These are phyloP conservation scores for Anthostomella pinea DNA, from an alignment of 2,329 filamentous ascomycete species.

Conservation along the genomic window DNA sequence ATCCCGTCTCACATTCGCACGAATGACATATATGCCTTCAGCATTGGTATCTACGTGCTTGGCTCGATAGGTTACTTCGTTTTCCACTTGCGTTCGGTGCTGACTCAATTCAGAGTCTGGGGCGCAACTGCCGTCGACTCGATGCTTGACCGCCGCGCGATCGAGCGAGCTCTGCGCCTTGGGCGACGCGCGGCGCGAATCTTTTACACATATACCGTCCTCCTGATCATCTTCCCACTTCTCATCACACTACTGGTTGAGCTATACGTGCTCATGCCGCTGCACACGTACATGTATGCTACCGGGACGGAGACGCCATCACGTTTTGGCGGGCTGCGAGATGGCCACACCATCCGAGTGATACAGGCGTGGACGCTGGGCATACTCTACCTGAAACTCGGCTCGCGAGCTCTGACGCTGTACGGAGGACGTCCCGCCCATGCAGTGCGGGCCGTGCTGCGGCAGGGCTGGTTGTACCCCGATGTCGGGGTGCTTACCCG, in stretches of 20 bases:
- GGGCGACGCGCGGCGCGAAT: slow-evolving; percentile 44
- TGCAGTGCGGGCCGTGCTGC: slow-evolving; percentile 71
- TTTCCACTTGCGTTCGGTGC: slow-evolving; percentile 47
- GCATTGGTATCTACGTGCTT: slow-evolving; percentile 79
- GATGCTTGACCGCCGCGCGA: slow-evolving; percentile 30
- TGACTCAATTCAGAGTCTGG: slow-evolving; percentile 33
- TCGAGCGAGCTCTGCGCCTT: slow-evolving; percentile 29
- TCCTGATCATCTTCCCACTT: slow-evolving; percentile 77
- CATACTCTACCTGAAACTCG: slow-evolving; percentile 83
- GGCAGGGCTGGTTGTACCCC: slow-evolving; percentile 74
- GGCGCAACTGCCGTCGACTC: slow-evolving; percentile 21
- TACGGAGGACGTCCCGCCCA: slow-evolving; percentile 68
- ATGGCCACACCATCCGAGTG: slow-evolving; percentile 72
- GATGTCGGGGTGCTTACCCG: slow-evolving; percentile 77
- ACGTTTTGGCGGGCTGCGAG: slow-evolving; percentile 28
- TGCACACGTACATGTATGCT: slow-evolving; percentile 71
- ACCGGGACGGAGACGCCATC: slow-evolving; percentile 23
- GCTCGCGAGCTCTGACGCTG: slow-evolving; percentile 64
- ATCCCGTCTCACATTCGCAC: slow-evolving; percentile 71
- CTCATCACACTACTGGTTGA: slow-evolving; percentile 78
- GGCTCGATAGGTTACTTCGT: slow-evolving; percentile 64
- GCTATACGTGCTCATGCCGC: slow-evolving; percentile 81
- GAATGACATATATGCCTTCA: slow-evolving; percentile 97
- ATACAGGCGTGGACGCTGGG: slow-evolving; percentile 95
- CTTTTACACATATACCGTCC: slow-evolving; percentile 70